Evolutionary conservation across 2,329 filamentous ascomycete genomes (phyloP), one percentile per base, ranked within the genome.

Genomic region (Drechslerella stenobrocha): DNA sequence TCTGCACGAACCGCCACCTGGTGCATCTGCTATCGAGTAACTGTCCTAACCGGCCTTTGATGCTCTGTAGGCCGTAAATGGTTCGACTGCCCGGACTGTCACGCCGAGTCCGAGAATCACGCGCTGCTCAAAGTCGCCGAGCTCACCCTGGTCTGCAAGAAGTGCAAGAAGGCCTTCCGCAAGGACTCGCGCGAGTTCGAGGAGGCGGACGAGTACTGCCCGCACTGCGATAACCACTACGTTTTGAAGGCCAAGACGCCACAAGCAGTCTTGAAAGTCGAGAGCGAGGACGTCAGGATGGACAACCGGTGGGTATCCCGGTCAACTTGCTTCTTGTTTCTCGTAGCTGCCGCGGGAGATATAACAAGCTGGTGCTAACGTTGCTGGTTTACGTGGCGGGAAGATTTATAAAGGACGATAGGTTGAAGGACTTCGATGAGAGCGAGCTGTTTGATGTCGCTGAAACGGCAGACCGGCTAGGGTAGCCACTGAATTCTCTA

Each of bases 71-170:
- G 89, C 81, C 84, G 85, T 69, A 96, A 96, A 81, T 98, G 95
- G 95, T 98, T 96, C 79, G 93, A 98, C 80, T 98, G 93, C 78
- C 88, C 89, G 71, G 88, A 96, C 76, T 98, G 93, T 79, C 93
- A 98, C 79, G 79, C 80, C 55, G 93, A 98, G 76, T 81, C 84
- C 69, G 87, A 95, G 77, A 78, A 80, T 69, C 93, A 97, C 77
- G 78, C 82, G 34, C 84, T 98, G 20, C 78, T 83, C 55, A 88
- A 95, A 78, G 82, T 81, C 71, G 82, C 86, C 73, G 93, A 98
- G 75, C 95, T 98, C 90, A 81, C 83, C 74, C 97, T 98, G 75
- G 90, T 89, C 52, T 98, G 93, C 83, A 98, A 98, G 75, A 98
- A 98, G 80, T 98, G 93, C 85, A 91, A 88, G 73, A 98, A 98